These are phyloP conservation scores for Ligustrum vulgare DNA, from an alignment of 257 asterid species.

Conservation along the genomic window DNA sequence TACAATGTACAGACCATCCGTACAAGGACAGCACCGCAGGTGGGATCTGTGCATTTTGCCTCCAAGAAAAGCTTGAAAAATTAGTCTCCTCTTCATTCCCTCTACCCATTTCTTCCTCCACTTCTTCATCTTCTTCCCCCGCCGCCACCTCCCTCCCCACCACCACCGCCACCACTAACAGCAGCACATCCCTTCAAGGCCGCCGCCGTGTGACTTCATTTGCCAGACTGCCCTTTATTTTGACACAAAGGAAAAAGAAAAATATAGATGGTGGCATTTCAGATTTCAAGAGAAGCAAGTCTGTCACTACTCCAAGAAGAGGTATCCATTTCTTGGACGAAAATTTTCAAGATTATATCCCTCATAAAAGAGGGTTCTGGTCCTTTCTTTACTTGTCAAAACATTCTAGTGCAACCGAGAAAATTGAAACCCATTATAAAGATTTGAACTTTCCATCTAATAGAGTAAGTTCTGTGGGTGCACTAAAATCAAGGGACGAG, in stretches of 20 bases:
- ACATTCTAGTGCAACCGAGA: constrained; percentile 31
- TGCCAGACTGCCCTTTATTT: constrained; percentile 46
- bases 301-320: constrained; percentile 56
- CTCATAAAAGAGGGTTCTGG: constrained; percentile 66
- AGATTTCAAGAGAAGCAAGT: constrained; percentile 72
- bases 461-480: constrained; percentile 14
- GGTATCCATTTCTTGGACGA: constrained; percentile 49
- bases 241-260: constrained; percentile 46
- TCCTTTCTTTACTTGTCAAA: constrained; percentile 64
- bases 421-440: constrained; percentile 32
- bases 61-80: constrained; percentile 91
- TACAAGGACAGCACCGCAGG: constrained; percentile 74
- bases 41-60: constrained; percentile 91
- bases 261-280: constrained; percentile 37
- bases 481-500: constrained; percentile 31
- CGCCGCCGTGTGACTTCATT: constrained; percentile 16
- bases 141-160: constrained; percentile 22
- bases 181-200: constrained; percentile 18
- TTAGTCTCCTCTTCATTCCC: constrained; percentile 87
- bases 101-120: constrained; percentile 61
- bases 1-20: constrained; percentile 72
- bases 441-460: constrained; percentile 47
- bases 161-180: background rate
- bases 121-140: constrained; percentile 67
- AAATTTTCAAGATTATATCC: constrained; percentile 39